Evolutionary conservation across 75 land plant genomes (phyloP), one percentile per base, ranked within the genome.

Genomic region (Gnetum montanum): DNA sequence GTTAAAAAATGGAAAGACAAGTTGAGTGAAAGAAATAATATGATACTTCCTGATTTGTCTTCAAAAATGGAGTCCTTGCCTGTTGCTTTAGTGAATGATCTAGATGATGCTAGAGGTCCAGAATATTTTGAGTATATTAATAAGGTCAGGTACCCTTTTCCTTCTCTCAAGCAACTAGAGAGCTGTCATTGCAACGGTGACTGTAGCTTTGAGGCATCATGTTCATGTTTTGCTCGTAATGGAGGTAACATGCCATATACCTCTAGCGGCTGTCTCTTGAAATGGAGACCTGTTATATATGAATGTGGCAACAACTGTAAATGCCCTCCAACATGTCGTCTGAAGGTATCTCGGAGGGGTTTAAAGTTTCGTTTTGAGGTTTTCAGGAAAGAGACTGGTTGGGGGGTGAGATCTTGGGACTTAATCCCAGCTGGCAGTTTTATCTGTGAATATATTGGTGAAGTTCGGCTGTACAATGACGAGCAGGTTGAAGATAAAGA

Each of bases 381-480:
- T 8, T 75, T 75, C 61, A 75, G 64, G 49, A 72, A 47, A 8
- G 38, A 61, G 46, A 65, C 41, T 43, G 79, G 79, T 4, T 75
- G 79, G 78, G 79, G 75, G 31, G 71, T 75, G 27, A 34, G 79
- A 25, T 65, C 70, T 18, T 66, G 70, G 76, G 76, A 75, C 51
- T 24, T 56, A 22, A 75, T 75, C 45, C 77, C 79, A 11, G 46
- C 61, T 4, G 79, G 79, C 8, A 37, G 57, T 45, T 75, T 75
- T 40, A 61, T 75, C n/a, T 66, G 76, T 34, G 79, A 75, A 52
- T 72, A 71, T 54, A 56, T 46, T 11, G 79, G 79, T 1, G 65
- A 72, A 28, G 29, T 71, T 43, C 19, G 34, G 18, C 18, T 29
- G 24, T n/a, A n/a, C n/a, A n/a, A n/a, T n/a, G 31, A 29, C 19